These are phyloP conservation scores for Ottelia alismoides DNA, from an alignment of 106 monocot species.

Conservation along the genomic window DNA sequence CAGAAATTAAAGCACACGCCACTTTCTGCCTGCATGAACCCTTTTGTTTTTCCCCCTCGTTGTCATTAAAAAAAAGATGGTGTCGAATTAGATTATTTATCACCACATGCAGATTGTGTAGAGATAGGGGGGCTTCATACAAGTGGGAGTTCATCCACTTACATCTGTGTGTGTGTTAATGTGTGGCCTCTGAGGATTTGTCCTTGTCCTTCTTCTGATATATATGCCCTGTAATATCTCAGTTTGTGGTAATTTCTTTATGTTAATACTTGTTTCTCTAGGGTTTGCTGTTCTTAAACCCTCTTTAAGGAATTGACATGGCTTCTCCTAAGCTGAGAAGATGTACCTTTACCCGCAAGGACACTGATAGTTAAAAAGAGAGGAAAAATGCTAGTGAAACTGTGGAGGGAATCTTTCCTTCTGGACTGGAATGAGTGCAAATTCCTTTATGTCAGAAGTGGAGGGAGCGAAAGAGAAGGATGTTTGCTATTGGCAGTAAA, in stretches of 20 bases:
- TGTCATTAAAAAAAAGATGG: not conserved
- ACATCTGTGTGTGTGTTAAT: no score
- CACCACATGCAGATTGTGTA: no score
- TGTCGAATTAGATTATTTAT: no score
- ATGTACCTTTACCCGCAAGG: no score
- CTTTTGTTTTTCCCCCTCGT: not conserved
- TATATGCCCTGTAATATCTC: not conserved
- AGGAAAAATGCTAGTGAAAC: not conserved
- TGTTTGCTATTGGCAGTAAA: no score
- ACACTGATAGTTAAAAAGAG: not conserved
- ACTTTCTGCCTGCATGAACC: not conserved
- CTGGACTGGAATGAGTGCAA: constrained; percentile 1
- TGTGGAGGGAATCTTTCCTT: not conserved
- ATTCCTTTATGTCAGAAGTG: not conserved
- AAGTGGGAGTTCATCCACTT: no score
- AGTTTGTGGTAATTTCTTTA: not conserved
- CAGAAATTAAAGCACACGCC: constrained; percentile 2
- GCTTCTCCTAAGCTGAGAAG: no score
- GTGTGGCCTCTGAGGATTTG: constrained; percentile 1
- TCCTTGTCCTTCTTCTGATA: not conserved
- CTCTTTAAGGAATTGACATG: no score
- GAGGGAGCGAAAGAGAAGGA: constrained; percentile 20
- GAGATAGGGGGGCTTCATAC: no score
- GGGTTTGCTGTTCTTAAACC: no score
- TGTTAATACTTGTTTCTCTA: not conserved